Conservation (phyloP, 1,284 basidiomycete genomes). For the Tranzscheliella williamsii region DNA sequence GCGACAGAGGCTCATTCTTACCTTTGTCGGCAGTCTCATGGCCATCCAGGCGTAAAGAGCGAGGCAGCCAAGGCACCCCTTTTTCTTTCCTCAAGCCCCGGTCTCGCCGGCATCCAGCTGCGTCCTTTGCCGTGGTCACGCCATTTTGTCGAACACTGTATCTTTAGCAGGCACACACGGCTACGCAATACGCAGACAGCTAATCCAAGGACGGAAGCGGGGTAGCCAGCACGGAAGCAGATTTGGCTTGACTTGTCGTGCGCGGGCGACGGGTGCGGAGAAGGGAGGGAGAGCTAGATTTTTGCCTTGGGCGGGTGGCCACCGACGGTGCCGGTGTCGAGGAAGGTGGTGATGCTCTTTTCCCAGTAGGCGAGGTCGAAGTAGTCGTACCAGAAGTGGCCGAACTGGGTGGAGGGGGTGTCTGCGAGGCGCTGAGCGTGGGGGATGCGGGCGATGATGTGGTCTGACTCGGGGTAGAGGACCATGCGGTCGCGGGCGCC, state of each 20-base stretch:
- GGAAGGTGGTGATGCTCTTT: slow-evolving; percentile 19
- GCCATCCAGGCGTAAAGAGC: slow-evolving; percentile 25
- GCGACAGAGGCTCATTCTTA: slow-evolving; percentile 63
- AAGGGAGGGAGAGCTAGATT: no score
- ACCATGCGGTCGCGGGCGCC: slow-evolving; percentile 55
- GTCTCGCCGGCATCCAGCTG: no score
- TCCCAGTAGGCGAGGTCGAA: slow-evolving; percentile 33
- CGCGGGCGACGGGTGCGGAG: no score
- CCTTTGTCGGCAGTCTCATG: slow-evolving; percentile 67
- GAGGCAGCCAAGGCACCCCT: no score
- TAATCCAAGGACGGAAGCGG: no score
- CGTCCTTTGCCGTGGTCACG: no score
- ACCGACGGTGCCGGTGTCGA: slow-evolving; percentile 14
- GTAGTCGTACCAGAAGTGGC: slow-evolving; percentile 54
- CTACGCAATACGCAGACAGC: no score
- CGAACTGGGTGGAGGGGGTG: slow-evolving; percentile 21
- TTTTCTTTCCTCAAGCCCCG: no score
- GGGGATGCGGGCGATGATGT: slow-evolving; percentile 24
- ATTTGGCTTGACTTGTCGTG: no score
- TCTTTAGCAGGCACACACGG: no score
- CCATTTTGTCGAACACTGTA: no score
- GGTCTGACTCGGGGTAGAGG: slow-evolving; percentile 37
- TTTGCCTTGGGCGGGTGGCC: slow-evolving; percentile 1
- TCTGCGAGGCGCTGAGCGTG: slow-evolving; percentile 30
- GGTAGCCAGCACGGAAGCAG: no score